A percentile compares a stretch with the other conserved stretches of the same genome.
phyloP scores from a whole-genome alignment of 768 basidiomycete species.

The Paxillus rubicundulus region DNA sequence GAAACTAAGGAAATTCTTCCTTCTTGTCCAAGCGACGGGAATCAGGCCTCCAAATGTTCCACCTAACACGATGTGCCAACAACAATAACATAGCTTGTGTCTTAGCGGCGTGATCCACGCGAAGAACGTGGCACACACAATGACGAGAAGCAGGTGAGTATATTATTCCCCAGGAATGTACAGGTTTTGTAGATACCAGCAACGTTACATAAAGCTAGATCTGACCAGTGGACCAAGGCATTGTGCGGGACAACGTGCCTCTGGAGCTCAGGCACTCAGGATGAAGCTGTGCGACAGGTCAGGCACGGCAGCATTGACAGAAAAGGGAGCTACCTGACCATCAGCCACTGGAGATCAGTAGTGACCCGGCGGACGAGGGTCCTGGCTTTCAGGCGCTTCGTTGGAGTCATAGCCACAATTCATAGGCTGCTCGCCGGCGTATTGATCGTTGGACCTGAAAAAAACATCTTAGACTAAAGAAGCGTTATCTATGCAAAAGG shows the following conservation, averaged over 20 bases:
- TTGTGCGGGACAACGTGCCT: neutral
- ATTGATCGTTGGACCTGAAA: constrained; percentile 6
- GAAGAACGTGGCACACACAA: constrained; percentile 25
- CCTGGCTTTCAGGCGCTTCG: constrained; percentile 11
- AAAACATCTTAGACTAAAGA: constrained; percentile 3
- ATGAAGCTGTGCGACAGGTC: neutral
- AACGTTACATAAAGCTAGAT: neutral
- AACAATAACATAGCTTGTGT: no score
- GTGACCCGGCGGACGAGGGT: no score
- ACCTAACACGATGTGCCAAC: no score
- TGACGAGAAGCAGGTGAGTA: constrained; percentile 2
- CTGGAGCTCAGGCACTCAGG: no score
- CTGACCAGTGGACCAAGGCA: no score
- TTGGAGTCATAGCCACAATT: constrained; percentile 7
- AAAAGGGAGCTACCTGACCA: no score
- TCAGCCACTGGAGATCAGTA: no score
- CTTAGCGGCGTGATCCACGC: no score
- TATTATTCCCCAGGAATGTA: neutral
- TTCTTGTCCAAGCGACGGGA: neutral
- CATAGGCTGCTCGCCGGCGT: constrained; percentile 12
- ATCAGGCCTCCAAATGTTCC: neutral
- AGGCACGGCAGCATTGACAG: no score
- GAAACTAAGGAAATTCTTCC: neutral
- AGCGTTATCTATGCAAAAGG: neutral
- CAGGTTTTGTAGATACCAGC: constrained; percentile 1